Base-by-base conservation (phyloP, 306 rosid species). In the Geum urbanum region DNA sequence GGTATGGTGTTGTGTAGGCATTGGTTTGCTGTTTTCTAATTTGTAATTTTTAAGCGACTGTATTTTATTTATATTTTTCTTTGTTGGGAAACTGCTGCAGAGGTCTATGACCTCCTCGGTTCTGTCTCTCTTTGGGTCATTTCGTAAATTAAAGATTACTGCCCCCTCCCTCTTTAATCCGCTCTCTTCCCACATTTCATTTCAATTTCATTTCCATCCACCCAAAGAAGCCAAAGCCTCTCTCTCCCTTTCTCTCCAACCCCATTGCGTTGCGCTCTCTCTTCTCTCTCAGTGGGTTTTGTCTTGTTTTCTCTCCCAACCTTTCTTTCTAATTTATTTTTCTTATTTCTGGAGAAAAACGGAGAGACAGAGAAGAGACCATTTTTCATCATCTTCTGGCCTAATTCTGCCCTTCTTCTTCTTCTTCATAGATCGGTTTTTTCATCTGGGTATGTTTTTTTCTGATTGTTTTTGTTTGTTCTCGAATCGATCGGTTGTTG, bases 91-190 rank as follows among this genome's bases (percentile, higher is more conserved):
- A 81, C 80, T 70, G 85, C 72, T 68, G 51, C 64, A 24, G 20
- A 64, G 58, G 73, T 67, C 66, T 43, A 64, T 55, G 58, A 53
- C 64, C 48, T 60, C 71, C 59, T 66, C 61, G 62, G 40, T 69
- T 80, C 74, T 74, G 66, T 74, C 51, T 81, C 65, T 70, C 73
- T 67, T 11, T 78, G 85, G 85, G 89, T 67, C 79, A 78, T 86
- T 86, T 76, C 71, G 79, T 76, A 85, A 85, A 80, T 81, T 82
- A 74, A 76, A 80, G 71, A 78, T 81, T 78, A 78, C 84, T 64
- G 71, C 53, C 80, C 65, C 16, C 15, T n/a, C 15, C 39, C 84
- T 68, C 85, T 88, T 82, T 84, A 85, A 69, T 77, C 85, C 81
- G 67, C 59, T 41, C 53, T 46, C 76, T 72, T 32, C 48, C 41